phyloP scores from a whole-genome alignment of 306 rosid species.

The Cucumis melo region DNA sequence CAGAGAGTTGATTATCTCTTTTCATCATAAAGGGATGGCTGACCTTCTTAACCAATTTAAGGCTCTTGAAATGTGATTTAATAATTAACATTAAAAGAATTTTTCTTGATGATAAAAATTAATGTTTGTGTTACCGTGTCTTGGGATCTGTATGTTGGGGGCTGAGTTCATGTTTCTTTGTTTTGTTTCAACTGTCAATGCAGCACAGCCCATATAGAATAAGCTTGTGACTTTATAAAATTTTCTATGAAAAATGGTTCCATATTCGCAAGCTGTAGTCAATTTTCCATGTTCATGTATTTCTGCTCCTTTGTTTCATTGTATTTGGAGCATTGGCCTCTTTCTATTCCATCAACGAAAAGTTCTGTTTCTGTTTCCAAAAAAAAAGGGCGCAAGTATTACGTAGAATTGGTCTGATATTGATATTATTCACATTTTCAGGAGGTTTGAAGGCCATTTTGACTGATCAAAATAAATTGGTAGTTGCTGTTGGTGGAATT shows the following conservation, averaged over 20 bases:
- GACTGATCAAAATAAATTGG: slow-evolving; percentile 94
- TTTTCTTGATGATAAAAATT: not conserved
- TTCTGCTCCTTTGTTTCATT: too few relatives aligned
- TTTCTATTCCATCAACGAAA: too few relatives aligned
- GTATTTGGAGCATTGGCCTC: too few relatives aligned
- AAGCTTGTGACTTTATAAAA: not conserved
- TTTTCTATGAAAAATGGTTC: not conserved
- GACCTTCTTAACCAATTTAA: not conserved
- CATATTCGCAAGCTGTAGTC: not conserved
- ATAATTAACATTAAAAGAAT: not conserved
- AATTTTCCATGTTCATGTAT: not conserved
- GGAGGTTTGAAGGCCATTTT: slow-evolving; percentile 91
- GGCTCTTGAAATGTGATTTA: not conserved
- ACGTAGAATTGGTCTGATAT: not conserved
- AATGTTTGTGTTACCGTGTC: not conserved
- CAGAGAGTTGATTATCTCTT: not conserved
- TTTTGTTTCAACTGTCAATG: too few relatives aligned
- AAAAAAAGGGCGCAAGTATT: not conserved
- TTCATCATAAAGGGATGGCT: not conserved
- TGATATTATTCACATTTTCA: slow-evolving; percentile 25
- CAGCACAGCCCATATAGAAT: not conserved
- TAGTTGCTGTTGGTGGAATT: slow-evolving; percentile 92
- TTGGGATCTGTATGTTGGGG: not conserved
- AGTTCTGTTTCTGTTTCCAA: too few relatives aligned
- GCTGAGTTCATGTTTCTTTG: not conserved